Base-by-base conservation (phyloP, 352 stramenopile genomes). In the Globisporangium nunn region DNA sequence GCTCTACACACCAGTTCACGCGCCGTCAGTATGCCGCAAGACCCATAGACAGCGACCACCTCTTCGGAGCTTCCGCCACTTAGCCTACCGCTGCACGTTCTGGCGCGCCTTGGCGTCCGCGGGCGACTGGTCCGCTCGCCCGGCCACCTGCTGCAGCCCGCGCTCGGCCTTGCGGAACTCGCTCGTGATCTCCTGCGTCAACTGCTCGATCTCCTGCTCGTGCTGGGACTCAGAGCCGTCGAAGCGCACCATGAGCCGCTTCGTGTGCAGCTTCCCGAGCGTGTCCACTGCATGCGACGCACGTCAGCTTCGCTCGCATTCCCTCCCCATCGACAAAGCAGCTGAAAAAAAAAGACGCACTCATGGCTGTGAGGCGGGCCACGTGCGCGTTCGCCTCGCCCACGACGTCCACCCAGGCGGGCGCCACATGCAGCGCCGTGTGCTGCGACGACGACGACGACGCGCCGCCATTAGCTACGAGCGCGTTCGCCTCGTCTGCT, bases 161-260 rank as follows among this genome's bases (percentile, higher is more conserved):
- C 81, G 74, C 70, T 94, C 84, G 35, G 84, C 81, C 45, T 73
- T 87, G 28, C 84, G 78, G 58, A 94, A 94, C 69, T 90, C 80
- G 55, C 74, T 72, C 50, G 84, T 94, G 67, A 94, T 92, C 56
- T 94, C 66, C 58, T 64, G 66, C 44, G 84, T 94, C 35, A 94
- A 58, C 30, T 79, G 69, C 30, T 89, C 84, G 69, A 94, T 94
- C 53, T 94, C 84, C 18, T 85, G 74, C 56, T 94, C 84, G 53
- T 94, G 83, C 56, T 92, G 76, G 44, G 84, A 91, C 66, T 94
- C 84, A 15, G 82, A 91, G 7, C 78, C 77, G 56, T 94, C 84
- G 50, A 94, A 94, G 46, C 84, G 84, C 49, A 94, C 84, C 84
- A 94, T 94, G 28, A 94, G 62, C 8, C 84, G 77, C 56, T 86